Evolutionary conservation across 179 eudicot species (phyloP).

Genomic region (Nepenthes alata): DNA sequence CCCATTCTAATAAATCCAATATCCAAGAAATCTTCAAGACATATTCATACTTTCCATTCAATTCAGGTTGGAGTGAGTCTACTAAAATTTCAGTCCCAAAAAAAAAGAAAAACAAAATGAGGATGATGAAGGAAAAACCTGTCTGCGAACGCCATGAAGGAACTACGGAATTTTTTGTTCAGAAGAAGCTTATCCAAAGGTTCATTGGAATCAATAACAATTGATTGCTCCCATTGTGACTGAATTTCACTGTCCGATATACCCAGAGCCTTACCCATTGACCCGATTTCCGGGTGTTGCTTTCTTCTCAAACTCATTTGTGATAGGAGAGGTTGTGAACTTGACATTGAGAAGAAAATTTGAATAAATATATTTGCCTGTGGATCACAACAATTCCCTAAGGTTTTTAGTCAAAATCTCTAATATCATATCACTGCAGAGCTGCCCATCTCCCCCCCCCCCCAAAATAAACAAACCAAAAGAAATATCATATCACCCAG

Average conservation of each 20-base stretch:
- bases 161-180: conserved; percentile 56
- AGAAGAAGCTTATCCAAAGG: conserved; percentile 75
- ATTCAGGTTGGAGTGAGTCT: neutral
- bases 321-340: conserved; percentile 74
- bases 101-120: neutral
- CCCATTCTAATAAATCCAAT: too few species aligned
- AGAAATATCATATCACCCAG: too few species aligned
- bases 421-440: too few species aligned
- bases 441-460: too few species aligned
- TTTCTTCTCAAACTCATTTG: conserved; percentile 62
- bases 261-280: conserved; percentile 82
- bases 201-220: conserved; percentile 31
- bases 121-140: conserved; percentile 30
- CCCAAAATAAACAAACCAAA: too few species aligned
- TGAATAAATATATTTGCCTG: conserved; percentile 69
- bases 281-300: conserved; percentile 24
- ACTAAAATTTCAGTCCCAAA: neutral
- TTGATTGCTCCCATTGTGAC: conserved; percentile 23
- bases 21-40: neutral
- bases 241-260: conserved; percentile 42
- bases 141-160: conserved; percentile 82
- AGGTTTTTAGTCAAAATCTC: too few species aligned
- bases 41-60: neutral
- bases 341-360: conserved; percentile 77
- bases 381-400: conserved; percentile 15